phyloP scores from a whole-genome alignment of 441 rosid species.

The Jatropha multifida region DNA sequence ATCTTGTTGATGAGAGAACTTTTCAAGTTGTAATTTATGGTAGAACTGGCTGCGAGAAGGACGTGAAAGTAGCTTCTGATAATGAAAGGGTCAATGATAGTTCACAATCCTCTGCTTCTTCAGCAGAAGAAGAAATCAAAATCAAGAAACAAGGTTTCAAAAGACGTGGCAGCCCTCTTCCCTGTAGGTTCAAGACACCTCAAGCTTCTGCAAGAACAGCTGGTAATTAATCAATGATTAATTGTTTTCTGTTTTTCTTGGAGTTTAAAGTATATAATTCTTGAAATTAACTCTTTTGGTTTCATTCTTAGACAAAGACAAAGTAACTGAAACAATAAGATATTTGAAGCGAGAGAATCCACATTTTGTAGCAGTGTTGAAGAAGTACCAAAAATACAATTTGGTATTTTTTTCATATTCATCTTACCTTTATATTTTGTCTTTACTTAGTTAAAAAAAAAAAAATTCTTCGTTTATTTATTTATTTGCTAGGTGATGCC shows the following conservation, averaged over 20 bases:
- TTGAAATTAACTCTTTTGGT: not conserved
- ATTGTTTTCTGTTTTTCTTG: not conserved
- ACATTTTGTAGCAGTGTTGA: not conserved
- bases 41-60: slow-evolving; percentile 3
- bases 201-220: not conserved
- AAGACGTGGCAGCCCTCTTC: not conserved
- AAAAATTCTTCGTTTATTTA: no score
- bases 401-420: not conserved
- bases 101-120: no score
- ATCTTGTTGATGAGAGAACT: slow-evolving; percentile 10
- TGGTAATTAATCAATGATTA: not conserved
- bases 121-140: no score
- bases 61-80: not conserved
- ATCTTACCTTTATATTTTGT: not conserved
- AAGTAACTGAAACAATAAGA: no score
- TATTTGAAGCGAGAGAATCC: not conserved
- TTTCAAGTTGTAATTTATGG: slow-evolving; percentile 10
- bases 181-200: not conserved
- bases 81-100: no score
- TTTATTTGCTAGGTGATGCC: not conserved
- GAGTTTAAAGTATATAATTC: not conserved
- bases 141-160: not conserved
- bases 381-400: not conserved
- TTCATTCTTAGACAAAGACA: not conserved
- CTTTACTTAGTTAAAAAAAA: no score